Percentiles rank a stretch among this genome's conserved stretches.
phyloP scores from a whole-genome alignment of 2,329 filamentous ascomycete genomes.

The Fusarium hostae region DNA sequence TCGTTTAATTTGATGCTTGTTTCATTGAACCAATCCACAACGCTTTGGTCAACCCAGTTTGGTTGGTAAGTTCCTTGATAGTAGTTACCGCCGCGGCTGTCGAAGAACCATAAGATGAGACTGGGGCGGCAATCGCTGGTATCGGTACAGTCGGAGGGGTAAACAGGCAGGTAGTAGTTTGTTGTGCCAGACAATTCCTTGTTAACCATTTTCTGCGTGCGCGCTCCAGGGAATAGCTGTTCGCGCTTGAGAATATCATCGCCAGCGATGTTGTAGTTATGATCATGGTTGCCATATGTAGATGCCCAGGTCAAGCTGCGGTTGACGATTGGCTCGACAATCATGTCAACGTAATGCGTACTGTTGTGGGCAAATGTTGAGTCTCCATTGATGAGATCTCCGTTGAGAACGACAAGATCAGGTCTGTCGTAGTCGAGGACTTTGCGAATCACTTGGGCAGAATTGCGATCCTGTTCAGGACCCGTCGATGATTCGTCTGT shows the following conservation, averaged over 20 bases:
- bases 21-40: conserved; percentile 58
- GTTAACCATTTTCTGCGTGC: conserved; percentile 55
- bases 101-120: conserved; percentile 77
- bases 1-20: conserved; percentile 41
- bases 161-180: conserved; percentile 62
- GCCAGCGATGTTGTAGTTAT: conserved; percentile 66
- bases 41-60: conserved; percentile 58
- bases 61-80: conserved; percentile 53
- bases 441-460: conserved; percentile 64
- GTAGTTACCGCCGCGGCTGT: conserved; percentile 68
- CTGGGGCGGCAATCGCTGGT: conserved; percentile 50
- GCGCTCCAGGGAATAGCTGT: conserved; percentile 51
- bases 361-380: conserved; percentile 65
- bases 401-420: conserved; percentile 74
- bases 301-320: conserved; percentile 70
- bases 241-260: conserved; percentile 56
- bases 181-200: conserved; percentile 53
- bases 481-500: conserved; percentile 39
- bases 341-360: conserved; percentile 67
- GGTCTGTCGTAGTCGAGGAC: conserved; percentile 68
- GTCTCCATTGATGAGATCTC: conserved; percentile 77
- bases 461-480: conserved; percentile 66
- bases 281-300: conserved; percentile 79
- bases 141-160: conserved; percentile 49
- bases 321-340: conserved; percentile 67